Evolutionary conservation across 2,329 filamentous ascomycete genomes (phyloP).

Genomic region (Cladosporium halotolerans): DNA sequence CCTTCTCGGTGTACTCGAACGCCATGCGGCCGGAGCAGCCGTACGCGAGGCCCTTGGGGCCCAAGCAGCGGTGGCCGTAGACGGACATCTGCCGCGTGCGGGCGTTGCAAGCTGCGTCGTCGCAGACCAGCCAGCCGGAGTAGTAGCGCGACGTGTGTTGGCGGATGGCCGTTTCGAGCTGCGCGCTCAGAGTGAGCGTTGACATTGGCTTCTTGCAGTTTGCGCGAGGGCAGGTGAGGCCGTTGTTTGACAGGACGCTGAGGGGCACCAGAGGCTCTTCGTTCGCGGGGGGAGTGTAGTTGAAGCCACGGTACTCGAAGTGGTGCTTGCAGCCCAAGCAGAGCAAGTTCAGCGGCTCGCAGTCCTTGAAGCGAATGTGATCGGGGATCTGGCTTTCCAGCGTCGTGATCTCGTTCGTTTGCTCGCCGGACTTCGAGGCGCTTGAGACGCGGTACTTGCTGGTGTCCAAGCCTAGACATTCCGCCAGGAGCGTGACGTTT

Average conservation of each 20-base stretch:
- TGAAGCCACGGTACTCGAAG: conserved; percentile 71
- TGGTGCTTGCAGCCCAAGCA: conserved; percentile 73
- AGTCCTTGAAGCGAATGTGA: conserved; percentile 78
- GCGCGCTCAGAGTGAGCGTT: conserved; percentile 71
- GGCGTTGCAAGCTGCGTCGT: conserved; percentile 79
- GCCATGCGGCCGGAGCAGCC: conserved; percentile 83
- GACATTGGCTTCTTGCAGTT: conserved; percentile 60
- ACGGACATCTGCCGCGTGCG: conserved; percentile 89
- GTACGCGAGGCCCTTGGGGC: conserved; percentile 73
- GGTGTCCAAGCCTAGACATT: conserved; percentile 87
- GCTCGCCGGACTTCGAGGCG: conserved; percentile 46
- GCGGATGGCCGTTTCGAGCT: conserved; percentile 80
- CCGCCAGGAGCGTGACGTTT: conserved; percentile 80
- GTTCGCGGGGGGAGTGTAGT: conserved; percentile 29
- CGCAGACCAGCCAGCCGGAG: conserved; percentile 83
- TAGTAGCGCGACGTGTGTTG: conserved; percentile 78
- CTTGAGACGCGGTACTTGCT: conserved; percentile 74
- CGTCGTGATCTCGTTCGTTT: conserved; percentile 69
- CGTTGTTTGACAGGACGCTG: conserved; percentile 62
- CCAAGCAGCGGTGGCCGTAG: conserved; percentile 83
- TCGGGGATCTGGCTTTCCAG: conserved; percentile 94
- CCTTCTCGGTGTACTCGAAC: conserved; percentile 82
- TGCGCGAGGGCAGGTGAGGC: conserved; percentile 61
- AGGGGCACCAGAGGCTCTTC: conserved; percentile 34
- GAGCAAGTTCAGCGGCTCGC: conserved; percentile 66